These are phyloP conservation scores for Psidium guajava DNA, from an alignment of 345 rosid species.

Conservation along the genomic window DNA sequence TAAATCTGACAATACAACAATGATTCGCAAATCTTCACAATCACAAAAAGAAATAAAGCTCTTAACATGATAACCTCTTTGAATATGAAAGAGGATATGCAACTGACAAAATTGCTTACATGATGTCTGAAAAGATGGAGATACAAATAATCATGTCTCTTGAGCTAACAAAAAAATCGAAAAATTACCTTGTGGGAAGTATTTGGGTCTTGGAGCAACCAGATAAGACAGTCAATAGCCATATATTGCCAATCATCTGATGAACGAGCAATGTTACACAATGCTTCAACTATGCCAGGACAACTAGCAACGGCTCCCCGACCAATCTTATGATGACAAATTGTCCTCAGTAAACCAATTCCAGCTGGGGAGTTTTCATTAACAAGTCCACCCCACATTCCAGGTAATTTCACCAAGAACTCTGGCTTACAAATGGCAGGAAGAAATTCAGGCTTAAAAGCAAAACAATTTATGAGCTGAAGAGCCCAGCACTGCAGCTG, in stretches of 20 bases:
- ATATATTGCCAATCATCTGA: conserved; percentile 99
- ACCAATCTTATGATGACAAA: conserved; percentile 93
- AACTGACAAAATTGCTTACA: neutral
- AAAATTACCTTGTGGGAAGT: conserved; percentile 63
- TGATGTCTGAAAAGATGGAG: neutral
- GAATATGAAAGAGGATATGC: neutral
- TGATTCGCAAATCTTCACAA: neutral
- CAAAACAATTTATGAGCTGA: conserved; percentile 98
- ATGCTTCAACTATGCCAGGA: conserved; percentile 74
- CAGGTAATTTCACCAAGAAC: conserved; percentile 79
- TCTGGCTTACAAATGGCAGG: conserved; percentile 82
- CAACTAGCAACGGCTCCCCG: conserved; percentile 86
- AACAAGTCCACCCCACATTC: conserved; percentile 99
- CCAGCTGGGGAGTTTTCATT: conserved; percentile 99
- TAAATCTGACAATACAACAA: neutral
- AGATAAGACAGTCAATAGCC: conserved; percentile 97
- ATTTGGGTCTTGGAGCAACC: conserved; percentile 91
- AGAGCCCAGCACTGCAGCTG: conserved; percentile 99
- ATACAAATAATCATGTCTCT: neutral
- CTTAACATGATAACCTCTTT: neutral
- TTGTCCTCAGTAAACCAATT: conserved; percentile 85
- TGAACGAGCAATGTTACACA: conserved; percentile 88
- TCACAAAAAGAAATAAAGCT: neutral
- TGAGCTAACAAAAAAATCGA: neutral
- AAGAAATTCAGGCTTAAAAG: conserved; percentile 97